Base-by-base conservation (phyloP, 1,284 basidiomycete species). In the Malassezia nana region DNA sequence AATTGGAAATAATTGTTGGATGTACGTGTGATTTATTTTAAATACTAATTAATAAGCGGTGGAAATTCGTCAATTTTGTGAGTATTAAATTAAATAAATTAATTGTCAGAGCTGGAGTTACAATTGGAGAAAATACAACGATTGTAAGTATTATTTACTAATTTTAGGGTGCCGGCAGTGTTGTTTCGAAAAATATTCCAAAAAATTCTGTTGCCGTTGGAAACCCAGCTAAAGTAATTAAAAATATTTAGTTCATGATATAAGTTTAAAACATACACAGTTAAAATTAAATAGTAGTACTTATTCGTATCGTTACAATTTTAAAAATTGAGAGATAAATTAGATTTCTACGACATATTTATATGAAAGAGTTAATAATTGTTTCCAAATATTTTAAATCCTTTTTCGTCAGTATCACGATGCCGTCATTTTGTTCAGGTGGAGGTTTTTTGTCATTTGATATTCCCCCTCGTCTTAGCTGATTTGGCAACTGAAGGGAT, bases 1-100 rank as follows among this genome's bases (percentile, higher is more conserved):
- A 28, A 62, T 66, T 31, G 64, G 64, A 15, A 31, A 45, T 9
- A 50, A 63, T 35, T 33, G 33, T 8, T 66, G 64, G 64, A 35
- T 64, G 52, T 58, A 51, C 18, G 56, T 53, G 3, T 20, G 2
- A 16, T 24, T 16, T 44, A 32, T 18, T 33, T 30, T 18, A 2
- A 22, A 32, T 12, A 13, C 24, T 50, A 45, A 50, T 32, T 39
- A 50, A 39, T 15, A 29, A 56, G 54, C 13, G 52, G 56, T 1
- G 56, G 56, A 31, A 50, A 55, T 18, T 15, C 42, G 7, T 43
- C 47, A 0, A 50, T 58, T 31, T 26, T 58, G 56, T 57, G 28
- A 39, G 55, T 53, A 25, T 28, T 4, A n/a, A 31, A 31, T 22
- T 49, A 12, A 31, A n/a, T 12, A 20, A 46, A 31, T 55, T 44